Percentiles rank a stretch among this genome's conserved stretches.
phyloP scores from a whole-genome alignment of 305 asterid genomes.

The Ajuga reptans region DNA sequence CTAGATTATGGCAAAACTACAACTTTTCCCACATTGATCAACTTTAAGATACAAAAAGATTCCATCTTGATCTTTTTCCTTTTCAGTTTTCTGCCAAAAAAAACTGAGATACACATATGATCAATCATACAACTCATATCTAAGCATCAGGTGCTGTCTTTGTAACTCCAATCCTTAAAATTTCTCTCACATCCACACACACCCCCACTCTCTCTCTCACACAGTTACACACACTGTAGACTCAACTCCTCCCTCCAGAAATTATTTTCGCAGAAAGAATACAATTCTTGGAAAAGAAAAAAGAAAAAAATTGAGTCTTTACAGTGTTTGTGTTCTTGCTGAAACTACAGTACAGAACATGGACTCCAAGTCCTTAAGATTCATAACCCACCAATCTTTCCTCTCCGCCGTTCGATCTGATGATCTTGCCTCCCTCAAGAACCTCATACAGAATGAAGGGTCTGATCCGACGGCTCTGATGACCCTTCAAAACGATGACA shows the following conservation, averaged over 20 bases:
- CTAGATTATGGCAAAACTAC: too few relatives aligned
- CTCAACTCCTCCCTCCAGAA: not conserved
- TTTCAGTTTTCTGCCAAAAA: too few relatives aligned
- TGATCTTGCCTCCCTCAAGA: constrained; percentile 54
- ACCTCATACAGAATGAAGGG: constrained; percentile 46
- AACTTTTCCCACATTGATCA: too few relatives aligned
- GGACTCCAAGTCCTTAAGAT: constrained; percentile 71
- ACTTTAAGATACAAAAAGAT: too few relatives aligned
- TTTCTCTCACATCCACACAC: not conserved
- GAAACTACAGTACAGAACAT: constrained; percentile 25
- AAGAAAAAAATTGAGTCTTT: constrained; percentile 16
- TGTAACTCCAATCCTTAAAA: constrained; percentile 6
- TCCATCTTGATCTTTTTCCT: not conserved
- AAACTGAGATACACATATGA: not conserved
- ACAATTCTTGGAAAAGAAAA: not conserved
- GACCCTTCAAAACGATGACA: constrained; percentile 64
- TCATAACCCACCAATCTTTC: constrained; percentile 85
- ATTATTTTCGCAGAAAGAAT: not conserved
- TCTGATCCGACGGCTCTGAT: constrained; percentile 53
- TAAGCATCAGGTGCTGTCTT: not conserved
- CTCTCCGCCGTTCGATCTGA: constrained; percentile 67
- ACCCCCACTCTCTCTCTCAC: constrained; percentile 12
- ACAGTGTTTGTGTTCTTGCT: constrained; percentile 20
- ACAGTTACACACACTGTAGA: not conserved
- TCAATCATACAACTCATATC: constrained; percentile 21